Evolutionary conservation across 2,329 filamentous ascomycete species (phyloP).

Genomic region (Verticillium longisporum): DNA sequence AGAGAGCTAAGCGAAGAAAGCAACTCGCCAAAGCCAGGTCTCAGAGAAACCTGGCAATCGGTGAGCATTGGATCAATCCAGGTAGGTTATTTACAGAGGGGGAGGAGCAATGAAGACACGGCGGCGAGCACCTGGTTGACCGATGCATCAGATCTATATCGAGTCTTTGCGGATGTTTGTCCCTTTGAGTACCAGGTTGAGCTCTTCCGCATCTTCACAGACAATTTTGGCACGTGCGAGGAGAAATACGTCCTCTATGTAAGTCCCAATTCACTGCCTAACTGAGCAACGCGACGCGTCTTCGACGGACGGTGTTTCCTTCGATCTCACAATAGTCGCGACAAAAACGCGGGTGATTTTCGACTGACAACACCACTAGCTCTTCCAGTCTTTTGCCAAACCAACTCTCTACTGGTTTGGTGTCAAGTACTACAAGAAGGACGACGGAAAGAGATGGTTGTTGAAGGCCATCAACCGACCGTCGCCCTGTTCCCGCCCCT

Average conservation of each 20-base stretch:
- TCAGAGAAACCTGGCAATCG: conserved; percentile 22
- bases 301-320: not conserved
- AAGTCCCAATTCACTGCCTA: conserved; percentile 19
- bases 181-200: conserved; percentile 59
- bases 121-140: not conserved
- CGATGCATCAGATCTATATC: conserved; percentile 44
- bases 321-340: not conserved
- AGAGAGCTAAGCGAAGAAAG: conserved; percentile 23
- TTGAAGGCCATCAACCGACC: conserved; percentile 22
- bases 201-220: conserved; percentile 24
- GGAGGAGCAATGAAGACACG: no score
- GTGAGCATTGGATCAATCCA: conserved; percentile 38
- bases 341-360: not conserved
- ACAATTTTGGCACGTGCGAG: conserved; percentile 6
- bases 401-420: conserved; percentile 57
- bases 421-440: conserved; percentile 40
- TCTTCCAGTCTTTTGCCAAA: conserved; percentile 57
- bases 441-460: conserved; percentile 14
- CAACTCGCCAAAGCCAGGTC: conserved; percentile 27
- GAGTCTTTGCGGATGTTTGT: conserved; percentile 55
- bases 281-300: not conserved
- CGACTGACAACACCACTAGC: conserved; percentile 31
- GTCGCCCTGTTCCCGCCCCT: conserved; percentile 28
- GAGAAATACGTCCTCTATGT: conserved; percentile 48
- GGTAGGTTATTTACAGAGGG: conserved; percentile 28